A percentile compares a stretch with the other conserved stretches of the same genome.
phyloP scores from a whole-genome alignment of 2,329 filamentous ascomycete genomes.

The Talaromyces sp. region DNA sequence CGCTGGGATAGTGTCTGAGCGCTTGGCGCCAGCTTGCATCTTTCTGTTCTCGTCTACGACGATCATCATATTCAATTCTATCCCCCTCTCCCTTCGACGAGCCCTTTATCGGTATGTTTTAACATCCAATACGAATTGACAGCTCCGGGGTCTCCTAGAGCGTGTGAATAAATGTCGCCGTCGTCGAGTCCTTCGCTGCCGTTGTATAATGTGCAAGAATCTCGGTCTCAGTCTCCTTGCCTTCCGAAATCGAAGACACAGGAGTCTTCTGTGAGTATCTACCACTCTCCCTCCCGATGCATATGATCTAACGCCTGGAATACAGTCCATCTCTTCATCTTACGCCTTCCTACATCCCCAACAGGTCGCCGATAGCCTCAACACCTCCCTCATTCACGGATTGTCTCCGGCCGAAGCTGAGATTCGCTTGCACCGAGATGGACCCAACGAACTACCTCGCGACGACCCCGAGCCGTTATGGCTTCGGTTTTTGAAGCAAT shows the following conservation, averaged over 20 bases:
- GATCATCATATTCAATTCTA: background rate
- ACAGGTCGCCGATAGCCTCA: conserved; percentile 71
- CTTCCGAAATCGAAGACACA: conserved; percentile 29
- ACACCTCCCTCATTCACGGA: conserved; percentile 79
- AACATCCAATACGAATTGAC: conserved; percentile 12
- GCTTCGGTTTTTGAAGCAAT: conserved; percentile 93
- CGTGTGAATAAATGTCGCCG: conserved; percentile 59
- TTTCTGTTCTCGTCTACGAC: background rate
- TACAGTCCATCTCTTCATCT: conserved; percentile 44
- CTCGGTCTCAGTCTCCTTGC: conserved; percentile 30
- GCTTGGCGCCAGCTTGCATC: conserved; percentile 4
- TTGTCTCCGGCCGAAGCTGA: conserved; percentile 78
- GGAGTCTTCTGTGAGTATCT: conserved; percentile 33
- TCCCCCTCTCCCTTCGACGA: background rate
- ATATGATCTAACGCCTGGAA: conserved; percentile 10
- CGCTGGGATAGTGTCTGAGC: background rate
- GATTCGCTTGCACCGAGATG: conserved; percentile 72
- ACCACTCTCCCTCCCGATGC: conserved; percentile 7
- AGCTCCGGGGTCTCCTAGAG: conserved; percentile 22
- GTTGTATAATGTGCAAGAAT: conserved; percentile 50
- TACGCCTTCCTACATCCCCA: conserved; percentile 67
- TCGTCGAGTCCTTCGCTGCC: conserved; percentile 57
- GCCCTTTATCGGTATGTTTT: conserved; percentile 16
- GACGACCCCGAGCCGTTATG: conserved; percentile 91
- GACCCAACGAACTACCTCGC: conserved; percentile 90